Percentiles rank a stretch among this genome's conserved stretches.
Evolutionary conservation across 305 asterid species (phyloP).

Genomic region (Fraxinus nigra): DNA sequence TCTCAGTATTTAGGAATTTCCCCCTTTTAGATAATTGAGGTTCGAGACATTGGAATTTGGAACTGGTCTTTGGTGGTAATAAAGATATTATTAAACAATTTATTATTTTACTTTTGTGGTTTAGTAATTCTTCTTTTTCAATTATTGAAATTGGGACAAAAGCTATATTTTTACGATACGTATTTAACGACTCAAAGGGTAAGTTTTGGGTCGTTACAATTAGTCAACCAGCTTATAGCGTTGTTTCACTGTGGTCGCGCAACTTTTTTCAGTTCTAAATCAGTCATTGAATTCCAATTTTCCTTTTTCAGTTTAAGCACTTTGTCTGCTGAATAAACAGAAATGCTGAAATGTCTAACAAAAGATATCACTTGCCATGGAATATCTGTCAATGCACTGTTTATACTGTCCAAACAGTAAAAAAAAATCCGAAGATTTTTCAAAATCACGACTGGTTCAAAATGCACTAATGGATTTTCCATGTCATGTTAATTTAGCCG

Average conservation of each 20-base stretch:
- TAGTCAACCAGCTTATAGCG: background rate
- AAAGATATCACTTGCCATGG: background rate
- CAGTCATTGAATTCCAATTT: background rate
- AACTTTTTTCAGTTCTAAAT: background rate
- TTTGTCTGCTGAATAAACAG: background rate
- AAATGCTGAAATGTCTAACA: background rate
- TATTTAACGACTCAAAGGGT: no score
- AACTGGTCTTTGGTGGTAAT: no score
- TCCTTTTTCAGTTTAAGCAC: background rate
- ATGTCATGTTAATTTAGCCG: background rate
- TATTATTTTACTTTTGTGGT: no score
- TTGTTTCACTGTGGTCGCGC: background rate
- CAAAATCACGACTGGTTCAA: background rate
- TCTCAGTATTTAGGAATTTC: no score
- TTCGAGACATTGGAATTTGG: no score
- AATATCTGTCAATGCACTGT: background rate
- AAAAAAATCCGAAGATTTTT: background rate
- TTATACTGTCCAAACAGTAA: background rate
- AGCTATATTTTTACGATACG: no score
- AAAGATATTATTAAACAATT: no score
- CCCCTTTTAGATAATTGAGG: no score
- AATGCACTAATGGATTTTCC: background rate
- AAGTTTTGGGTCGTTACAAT: no score
- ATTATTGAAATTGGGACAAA: no score
- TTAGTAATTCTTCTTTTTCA: no score